Evolutionary conservation across 805 yeast species (phyloP).

Genomic region (Lipomyces spencermartinsiae): DNA sequence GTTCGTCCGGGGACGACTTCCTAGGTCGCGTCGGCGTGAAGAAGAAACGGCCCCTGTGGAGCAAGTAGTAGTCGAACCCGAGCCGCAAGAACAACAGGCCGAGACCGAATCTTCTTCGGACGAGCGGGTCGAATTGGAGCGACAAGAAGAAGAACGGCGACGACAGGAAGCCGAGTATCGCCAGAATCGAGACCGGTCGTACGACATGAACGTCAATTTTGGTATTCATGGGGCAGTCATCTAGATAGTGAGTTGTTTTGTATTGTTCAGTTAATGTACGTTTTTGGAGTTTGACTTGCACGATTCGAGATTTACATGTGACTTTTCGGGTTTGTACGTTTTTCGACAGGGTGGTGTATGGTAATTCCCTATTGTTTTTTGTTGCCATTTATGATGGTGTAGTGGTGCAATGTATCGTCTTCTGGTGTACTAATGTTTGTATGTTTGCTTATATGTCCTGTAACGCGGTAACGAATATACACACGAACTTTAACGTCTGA

Average conservation of each 20-base stretch:
- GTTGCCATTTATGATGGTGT: not conserved
- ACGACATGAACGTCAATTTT: not conserved
- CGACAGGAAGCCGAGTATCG: not conserved
- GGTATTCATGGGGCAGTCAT: constrained; percentile 3
- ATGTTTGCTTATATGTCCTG: not conserved
- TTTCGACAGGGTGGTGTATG: not conserved
- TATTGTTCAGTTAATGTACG: not conserved
- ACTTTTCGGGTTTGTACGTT: too few species aligned
- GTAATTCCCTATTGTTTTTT: not conserved
- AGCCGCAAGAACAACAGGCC: not conserved
- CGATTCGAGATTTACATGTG: not conserved
- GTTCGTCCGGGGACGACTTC: constrained; percentile 6
- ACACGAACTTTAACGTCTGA: not conserved
- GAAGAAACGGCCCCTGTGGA: not conserved
- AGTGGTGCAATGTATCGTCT: not conserved
- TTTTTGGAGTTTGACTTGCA: not conserved
- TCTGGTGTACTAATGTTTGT: not conserved
- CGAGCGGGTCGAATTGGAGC: not conserved
- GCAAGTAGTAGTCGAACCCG: not conserved
- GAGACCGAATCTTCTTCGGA: not conserved
- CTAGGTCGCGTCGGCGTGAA: constrained; percentile 3
- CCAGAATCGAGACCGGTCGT: not conserved
- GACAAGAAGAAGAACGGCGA: not conserved
- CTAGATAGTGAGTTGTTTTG: not conserved
- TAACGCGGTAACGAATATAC: not conserved